Base-by-base conservation (phyloP, 768 basidiomycete genomes). In the Tricholoma hemisulphureum region DNA sequence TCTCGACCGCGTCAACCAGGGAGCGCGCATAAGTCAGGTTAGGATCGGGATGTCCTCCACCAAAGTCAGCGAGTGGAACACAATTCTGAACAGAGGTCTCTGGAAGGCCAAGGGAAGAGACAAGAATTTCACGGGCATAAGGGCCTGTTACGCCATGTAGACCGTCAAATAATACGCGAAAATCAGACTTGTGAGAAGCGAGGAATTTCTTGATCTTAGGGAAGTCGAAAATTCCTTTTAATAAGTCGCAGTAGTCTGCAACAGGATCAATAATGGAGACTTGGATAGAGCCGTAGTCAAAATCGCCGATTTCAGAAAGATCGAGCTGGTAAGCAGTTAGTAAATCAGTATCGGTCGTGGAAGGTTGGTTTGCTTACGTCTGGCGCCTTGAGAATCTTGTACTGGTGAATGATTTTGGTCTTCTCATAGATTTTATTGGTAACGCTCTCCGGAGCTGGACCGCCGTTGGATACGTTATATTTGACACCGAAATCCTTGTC, bases 401-500 rank as follows among this genome's bases (percentile, higher is more conserved):
- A 99, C 53, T 75, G 83, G 59, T 79, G 73, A 70, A 98, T 92
- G 13, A 83, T 83, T 82, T 93, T 96, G 55, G 93, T 94, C 74
- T 85, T 87, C 69, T 92, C 93, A 71, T 82, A 96, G 62, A 99
- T 98, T 76, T 87, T 88, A 77, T 99, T 82, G n/a, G 97, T 99
- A 58, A 99, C 88, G 67, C 80, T 86, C 76, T 99, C 97, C 0
- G 97, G 95, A 20, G 97, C 97, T 18, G 97, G 96, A 3, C 97
- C 97, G 59, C 97, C 97, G 65, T 99, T 99, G 35, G 89, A 88
- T 49, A 94, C 90, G 74, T 99, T 99, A 80, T 97, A 99, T 76
- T 99, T 98, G 84, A 99, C 98, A 49, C 97, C 97, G 71, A 98
- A 99, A 74, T 99, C 97, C 66, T 91, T 89, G 69, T 93, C 83